Conservation (phyloP, 768 basidiomycete genomes). For the Strobilomyces confusus region DNA sequence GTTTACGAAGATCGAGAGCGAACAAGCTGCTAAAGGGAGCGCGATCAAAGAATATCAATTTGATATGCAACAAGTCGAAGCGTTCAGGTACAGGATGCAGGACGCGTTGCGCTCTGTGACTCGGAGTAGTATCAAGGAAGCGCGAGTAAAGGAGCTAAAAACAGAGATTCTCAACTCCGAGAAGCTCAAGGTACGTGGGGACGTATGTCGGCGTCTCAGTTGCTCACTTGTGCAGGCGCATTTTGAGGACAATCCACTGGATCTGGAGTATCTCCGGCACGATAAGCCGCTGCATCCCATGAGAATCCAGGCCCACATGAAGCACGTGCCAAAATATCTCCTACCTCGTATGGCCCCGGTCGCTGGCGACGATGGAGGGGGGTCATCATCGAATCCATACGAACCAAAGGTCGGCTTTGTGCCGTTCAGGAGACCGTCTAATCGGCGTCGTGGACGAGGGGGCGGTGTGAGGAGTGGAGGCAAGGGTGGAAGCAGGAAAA, state of each 20-base stretch:
- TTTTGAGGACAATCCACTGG: conserved; percentile 94
- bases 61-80: conserved; percentile 94
- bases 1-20: conserved; percentile 67
- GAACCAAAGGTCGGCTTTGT: conserved; percentile 52
- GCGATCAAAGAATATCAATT: conserved; percentile 86
- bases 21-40: conserved; percentile 57
- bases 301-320: conserved; percentile 90
- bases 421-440: conserved; percentile 62
- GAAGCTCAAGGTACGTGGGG: conserved; percentile 77
- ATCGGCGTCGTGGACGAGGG: conserved; percentile 50
- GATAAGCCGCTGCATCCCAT: conserved; percentile 93
- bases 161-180: conserved; percentile 92
- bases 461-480: conserved; percentile 39
- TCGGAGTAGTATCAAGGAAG: conserved; percentile 80
- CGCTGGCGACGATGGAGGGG: conserved; percentile 34
- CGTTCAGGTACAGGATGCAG: conserved; percentile 97
- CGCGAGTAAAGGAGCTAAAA: conserved; percentile 90
- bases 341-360: conserved; percentile 68
- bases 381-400: conserved; percentile 12
- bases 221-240: conserved; percentile 61
- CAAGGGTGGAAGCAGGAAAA: conserved; percentile 51
- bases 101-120: conserved; percentile 91
- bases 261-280: conserved; percentile 88
- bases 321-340: conserved; percentile 91
- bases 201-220: background rate